Evolutionary conservation across 140 eudicot species (phyloP).

Genomic region (Erigeron philadelphicus): DNA sequence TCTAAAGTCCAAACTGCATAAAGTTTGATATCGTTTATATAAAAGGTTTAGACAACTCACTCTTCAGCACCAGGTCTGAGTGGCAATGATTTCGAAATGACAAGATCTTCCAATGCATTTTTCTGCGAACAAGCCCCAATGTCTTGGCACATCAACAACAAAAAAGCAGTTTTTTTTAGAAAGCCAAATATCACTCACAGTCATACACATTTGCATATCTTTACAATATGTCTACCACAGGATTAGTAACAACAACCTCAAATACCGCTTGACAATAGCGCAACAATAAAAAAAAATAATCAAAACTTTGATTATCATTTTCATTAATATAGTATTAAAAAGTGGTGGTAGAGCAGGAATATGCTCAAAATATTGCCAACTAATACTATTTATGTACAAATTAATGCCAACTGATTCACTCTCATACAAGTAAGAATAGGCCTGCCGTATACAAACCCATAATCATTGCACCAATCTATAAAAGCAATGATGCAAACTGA

Average conservation of each 20-base stretch:
- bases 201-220: too few species aligned
- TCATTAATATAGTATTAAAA: background rate
- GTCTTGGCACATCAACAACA: constrained; percentile 30
- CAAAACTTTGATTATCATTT: background rate
- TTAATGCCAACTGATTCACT: constrained; percentile 14
- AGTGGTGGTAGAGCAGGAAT: constrained; percentile 3
- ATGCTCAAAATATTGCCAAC: constrained; percentile 9
- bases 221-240: too few species aligned
- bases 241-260: too few species aligned
- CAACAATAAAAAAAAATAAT: constrained; percentile 9
- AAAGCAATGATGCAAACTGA: background rate
- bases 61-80: constrained; percentile 92
- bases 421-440: constrained; percentile 5
- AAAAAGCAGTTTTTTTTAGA: constrained; percentile 10
- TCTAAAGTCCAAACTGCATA: constrained; percentile 2
- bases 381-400: constrained; percentile 1
- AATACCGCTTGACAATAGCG: background rate
- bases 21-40: background rate
- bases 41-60: constrained; percentile 47
- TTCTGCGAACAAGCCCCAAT: constrained; percentile 52
- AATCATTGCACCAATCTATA: background rate
- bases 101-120: constrained; percentile 82
- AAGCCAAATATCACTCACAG: too few species aligned
- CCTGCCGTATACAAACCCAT: background rate
- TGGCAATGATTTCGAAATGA: constrained; percentile 60